Conservation (phyloP, 257 asterid genomes). For the Solanum virginianum region DNA sequence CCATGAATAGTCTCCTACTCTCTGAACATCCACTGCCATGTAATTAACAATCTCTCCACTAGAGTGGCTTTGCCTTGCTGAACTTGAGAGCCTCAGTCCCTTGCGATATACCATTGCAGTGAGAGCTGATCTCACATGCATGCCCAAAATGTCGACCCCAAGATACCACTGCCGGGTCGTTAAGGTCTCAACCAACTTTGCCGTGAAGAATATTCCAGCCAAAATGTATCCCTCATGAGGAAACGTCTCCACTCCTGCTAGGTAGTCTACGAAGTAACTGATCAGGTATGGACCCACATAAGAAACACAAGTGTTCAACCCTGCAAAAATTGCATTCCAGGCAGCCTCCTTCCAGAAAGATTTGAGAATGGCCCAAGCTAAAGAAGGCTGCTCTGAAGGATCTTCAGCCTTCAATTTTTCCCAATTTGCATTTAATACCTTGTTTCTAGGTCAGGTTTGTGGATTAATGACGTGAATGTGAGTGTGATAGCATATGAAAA, state of each 20-base stretch:
- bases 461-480: background rate
- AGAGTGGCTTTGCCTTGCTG: conserved; percentile 55
- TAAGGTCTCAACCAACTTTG: conserved; percentile 68
- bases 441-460: background rate
- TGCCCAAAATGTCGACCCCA: conserved; percentile 87
- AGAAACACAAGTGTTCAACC: conserved; percentile 61
- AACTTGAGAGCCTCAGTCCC: conserved; percentile 60
- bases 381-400: conserved; percentile 49
- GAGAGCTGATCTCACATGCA: conserved; percentile 90
- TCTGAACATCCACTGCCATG: conserved; percentile 80
- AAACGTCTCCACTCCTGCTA: conserved; percentile 54
- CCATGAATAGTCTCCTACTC: conserved; percentile 78
- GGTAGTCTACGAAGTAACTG: conserved; percentile 78
- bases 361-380: conserved; percentile 82
- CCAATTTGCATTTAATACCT: conserved; percentile 71
- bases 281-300: conserved; percentile 86
- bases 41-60: conserved; percentile 63
- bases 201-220: conserved; percentile 61
- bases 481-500: background rate
- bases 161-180: conserved; percentile 85
- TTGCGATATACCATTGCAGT: conserved; percentile 86
- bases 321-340: conserved; percentile 72
- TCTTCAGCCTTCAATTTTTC: conserved; percentile 60
- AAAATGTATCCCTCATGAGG: conserved; percentile 70
- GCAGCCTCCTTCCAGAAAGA: conserved; percentile 89